These are phyloP conservation scores for Alternaria alternata DNA, from an alignment of 2,329 filamentous ascomycete species.

Conservation along the genomic window DNA sequence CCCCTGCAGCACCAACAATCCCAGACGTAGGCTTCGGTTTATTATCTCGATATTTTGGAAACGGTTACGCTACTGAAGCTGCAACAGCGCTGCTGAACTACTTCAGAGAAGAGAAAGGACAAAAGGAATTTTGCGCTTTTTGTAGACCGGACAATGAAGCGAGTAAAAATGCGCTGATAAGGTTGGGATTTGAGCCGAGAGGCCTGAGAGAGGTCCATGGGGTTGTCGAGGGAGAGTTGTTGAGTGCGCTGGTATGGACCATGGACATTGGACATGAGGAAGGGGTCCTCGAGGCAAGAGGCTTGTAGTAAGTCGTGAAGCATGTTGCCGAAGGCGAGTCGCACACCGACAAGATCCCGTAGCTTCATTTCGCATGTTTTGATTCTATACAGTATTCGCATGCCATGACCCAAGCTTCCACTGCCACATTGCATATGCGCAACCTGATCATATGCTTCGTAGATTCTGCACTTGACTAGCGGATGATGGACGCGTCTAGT, in stretches of 20 bases:
- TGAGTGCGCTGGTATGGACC: slow-evolving; percentile 19
- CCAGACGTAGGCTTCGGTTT: slow-evolving; percentile 37
- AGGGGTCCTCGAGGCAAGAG: slow-evolving; percentile 8
- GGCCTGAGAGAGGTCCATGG: slow-evolving; percentile 10
- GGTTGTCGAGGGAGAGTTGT: neutral
- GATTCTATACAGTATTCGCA: neutral
- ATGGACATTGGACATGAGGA: slow-evolving; percentile 7
- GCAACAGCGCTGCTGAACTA: slow-evolving; percentile 18
- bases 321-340: neutral
- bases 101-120: slow-evolving; percentile 15
- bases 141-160: slow-evolving; percentile 25
- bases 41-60: slow-evolving; percentile 16
- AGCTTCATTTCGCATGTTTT: neutral
- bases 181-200: slow-evolving; percentile 29
- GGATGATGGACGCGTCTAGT: neutral
- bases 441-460: neutral
- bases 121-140: slow-evolving; percentile 23
- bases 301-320: neutral
- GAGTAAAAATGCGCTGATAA: slow-evolving; percentile 27
- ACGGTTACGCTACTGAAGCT: slow-evolving; percentile 35
- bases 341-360: neutral
- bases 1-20: slow-evolving; percentile 21
- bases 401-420: neutral
- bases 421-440: neutral
- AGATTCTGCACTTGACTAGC: neutral